Evolutionary conservation across 371 early-diverging fungal species (phyloP), one percentile per base, ranked within the genome.

Genomic region (Smittium mucronatum): DNA sequence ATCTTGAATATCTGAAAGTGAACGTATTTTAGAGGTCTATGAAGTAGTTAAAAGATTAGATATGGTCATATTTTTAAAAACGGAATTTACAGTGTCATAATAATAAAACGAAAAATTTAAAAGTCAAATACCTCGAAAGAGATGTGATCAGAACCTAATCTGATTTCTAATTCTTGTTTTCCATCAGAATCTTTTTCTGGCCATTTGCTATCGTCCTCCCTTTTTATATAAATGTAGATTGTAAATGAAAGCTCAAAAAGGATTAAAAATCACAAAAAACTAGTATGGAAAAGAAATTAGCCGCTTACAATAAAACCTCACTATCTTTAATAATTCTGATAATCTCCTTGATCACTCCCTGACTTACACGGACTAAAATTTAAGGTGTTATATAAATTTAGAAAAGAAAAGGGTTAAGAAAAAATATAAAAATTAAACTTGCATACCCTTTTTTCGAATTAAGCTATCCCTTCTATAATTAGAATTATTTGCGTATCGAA

Each of bases 401-500:
- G 32, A 5, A 30, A 16, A 16, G n/a, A 33, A 15, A 33, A 29
- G 33, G 8, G 33, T 29, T 16, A 16, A 2, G 15, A 34, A 36
- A 21, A 64, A 21, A 36, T 34, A 47, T 35, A 36, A 17, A 2
- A 31, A 47, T 8, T 2, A 67, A 16, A 1, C 1, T 1, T 34
- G 63, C 80, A 69, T 80, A 90, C 92, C 87, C 77, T 94, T 90
- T 80, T 98, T 98, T 75, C 88, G 84, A 77, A 98, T 97, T 81
- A 98, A 84, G 57, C 88, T 88, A 77, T 97, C 98, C 73, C 95
- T 92, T 79, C 96, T 89, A 82, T 98, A 98, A 79, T 95, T 95
- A 36, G 95, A 94, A 82, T 95, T 92, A 83, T 98, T 98, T 71
- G 96, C 93, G 76, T 98, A 98, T 71, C 94, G 86, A 69, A 93